phyloP scores from a whole-genome alignment of 371 early-diverging fungal species.

The Neoconidiobolus thromboides region DNA sequence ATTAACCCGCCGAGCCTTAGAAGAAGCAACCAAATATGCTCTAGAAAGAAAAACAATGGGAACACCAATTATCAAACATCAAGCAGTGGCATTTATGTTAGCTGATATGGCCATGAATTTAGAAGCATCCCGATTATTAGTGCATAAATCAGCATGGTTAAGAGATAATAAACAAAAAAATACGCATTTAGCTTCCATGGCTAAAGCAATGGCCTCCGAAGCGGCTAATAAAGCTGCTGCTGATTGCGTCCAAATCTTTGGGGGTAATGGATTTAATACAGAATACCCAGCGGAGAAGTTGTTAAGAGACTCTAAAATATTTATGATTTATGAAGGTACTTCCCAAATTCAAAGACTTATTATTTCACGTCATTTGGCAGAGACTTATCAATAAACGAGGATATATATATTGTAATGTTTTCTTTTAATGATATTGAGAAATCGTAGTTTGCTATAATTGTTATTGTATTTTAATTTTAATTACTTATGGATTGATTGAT shows the following conservation, averaged over 20 bases:
- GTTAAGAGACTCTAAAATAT: constrained; percentile 83
- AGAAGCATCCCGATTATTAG: constrained; percentile 76
- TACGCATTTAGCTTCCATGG: constrained; percentile 88
- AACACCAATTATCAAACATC: constrained; percentile 71
- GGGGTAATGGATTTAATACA: constrained; percentile 86
- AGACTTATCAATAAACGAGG: constrained; percentile 10
- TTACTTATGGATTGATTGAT: too few relatives aligned
- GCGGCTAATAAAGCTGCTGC: constrained; percentile 89
- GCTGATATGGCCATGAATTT: constrained; percentile 90
- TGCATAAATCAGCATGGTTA: constrained; percentile 65
- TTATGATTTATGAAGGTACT: constrained; percentile 94
- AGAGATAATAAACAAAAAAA: constrained; percentile 70
- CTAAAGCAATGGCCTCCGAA: constrained; percentile 84
- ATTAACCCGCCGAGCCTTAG: constrained; percentile 82
- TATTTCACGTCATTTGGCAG: constrained; percentile 54
- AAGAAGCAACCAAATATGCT: constrained; percentile 78
- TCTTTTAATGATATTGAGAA: too few relatives aligned
- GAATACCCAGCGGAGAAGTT: constrained; percentile 82
- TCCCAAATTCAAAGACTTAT: constrained; percentile 86
- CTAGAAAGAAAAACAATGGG: constrained; percentile 94
- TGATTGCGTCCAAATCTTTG: constrained; percentile 93
- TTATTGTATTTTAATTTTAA: too few relatives aligned
- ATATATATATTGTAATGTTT: too few relatives aligned
- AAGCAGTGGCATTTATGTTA: constrained; percentile 87
- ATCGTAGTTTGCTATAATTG: too few relatives aligned